Percentiles rank a stretch among this genome's conserved stretches.
These are phyloP conservation scores for Ganoderma sinense DNA, from an alignment of 1,284 basidiomycete species.

Conservation along the genomic window DNA sequence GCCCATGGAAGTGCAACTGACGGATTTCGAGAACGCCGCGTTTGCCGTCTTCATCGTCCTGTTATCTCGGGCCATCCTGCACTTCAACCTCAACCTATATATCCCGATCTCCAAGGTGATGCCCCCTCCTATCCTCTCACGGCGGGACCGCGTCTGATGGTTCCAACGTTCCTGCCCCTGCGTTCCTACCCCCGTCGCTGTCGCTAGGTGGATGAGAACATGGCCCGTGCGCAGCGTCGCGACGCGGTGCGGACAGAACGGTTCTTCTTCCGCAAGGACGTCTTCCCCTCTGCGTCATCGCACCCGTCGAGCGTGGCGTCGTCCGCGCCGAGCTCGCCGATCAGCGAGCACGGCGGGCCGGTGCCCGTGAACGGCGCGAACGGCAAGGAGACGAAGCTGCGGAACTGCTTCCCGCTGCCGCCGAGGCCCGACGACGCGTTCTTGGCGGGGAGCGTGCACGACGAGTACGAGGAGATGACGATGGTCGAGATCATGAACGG, in stretches of 20 bases:
- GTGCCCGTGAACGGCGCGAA: constrained; percentile 34
- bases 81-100: constrained; percentile 94
- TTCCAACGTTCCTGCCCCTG: no score
- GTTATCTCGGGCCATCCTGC: constrained; percentile 92
- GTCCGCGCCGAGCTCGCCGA: constrained; percentile 60
- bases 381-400: constrained; percentile 68
- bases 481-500: constrained; percentile 96
- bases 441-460: constrained; percentile 60
- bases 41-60: constrained; percentile 95
- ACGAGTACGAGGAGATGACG: constrained; percentile 93
- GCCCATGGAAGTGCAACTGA: constrained; percentile 98
- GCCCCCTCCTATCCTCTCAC: neutral
- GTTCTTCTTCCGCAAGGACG: constrained; percentile 92
- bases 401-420: constrained; percentile 73
- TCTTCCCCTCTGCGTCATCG: constrained; percentile 69
- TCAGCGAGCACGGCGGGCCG: constrained; percentile 41
- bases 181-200: neutral
- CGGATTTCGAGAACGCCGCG: constrained; percentile 99
- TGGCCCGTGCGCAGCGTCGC: constrained; percentile 88
- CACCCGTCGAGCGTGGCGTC: constrained; percentile 50
- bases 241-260: constrained; percentile 79
- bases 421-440: constrained; percentile 59
- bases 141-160: neutral
- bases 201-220: constrained; percentile 93
- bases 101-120: constrained; percentile 93